A percentile compares a stretch with the other conserved stretches of the same genome.
Evolutionary conservation across 2,329 filamentous ascomycete species (phyloP).

Genomic region (Diaporthe longicolla): DNA sequence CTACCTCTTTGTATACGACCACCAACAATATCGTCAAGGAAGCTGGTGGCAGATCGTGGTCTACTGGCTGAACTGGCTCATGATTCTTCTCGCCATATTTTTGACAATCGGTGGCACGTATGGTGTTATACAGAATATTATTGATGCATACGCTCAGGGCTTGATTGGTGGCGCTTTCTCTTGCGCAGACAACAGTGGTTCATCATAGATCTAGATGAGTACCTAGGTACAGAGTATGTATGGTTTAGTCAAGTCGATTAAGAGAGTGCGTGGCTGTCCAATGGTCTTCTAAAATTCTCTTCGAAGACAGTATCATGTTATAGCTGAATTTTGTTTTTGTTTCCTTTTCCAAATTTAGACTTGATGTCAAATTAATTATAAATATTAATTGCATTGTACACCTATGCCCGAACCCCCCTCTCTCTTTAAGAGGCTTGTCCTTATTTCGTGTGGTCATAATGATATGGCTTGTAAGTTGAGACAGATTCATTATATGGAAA

Average conservation of each 20-base stretch:
- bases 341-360: no score
- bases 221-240: not conserved
- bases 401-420: no score
- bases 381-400: no score
- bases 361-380: no score
- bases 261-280: no score
- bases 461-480: no score
- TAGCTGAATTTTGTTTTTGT: not conserved
- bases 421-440: no score
- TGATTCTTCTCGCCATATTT: slow-evolving; percentile 40
- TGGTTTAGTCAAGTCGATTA: not conserved
- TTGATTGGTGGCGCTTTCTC: slow-evolving; percentile 41
- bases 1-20: slow-evolving; percentile 36
- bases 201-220: not conserved
- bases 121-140: slow-evolving; percentile 39
- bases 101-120: slow-evolving; percentile 42
- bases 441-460: no score
- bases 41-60: slow-evolving; percentile 13
- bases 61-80: slow-evolving; percentile 37
- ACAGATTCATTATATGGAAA: no score
- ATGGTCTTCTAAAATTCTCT: not conserved
- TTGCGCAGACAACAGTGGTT: slow-evolving; percentile 39
- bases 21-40: slow-evolving; percentile 34
- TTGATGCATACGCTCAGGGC: slow-evolving; percentile 38
- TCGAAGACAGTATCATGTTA: not conserved